These are phyloP conservation scores for Cystofilobasidium capitatum DNA, from an alignment of 768 basidiomycete species.

Conservation along the genomic window DNA sequence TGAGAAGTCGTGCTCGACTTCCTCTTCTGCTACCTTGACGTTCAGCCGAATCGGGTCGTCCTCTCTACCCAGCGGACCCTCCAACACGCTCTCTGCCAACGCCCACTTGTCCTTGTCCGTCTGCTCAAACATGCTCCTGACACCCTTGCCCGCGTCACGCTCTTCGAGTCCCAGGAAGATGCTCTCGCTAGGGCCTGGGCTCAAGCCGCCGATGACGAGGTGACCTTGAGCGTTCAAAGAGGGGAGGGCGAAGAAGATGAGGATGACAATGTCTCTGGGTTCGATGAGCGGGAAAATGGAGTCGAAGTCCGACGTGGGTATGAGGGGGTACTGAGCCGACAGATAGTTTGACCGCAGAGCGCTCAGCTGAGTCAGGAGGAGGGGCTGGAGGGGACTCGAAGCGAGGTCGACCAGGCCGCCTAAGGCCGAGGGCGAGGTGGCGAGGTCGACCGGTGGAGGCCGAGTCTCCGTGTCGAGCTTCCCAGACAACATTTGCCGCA, in stretches of 20 bases:
- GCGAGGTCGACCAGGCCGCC: neutral
- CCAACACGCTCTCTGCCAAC: constrained; percentile 56
- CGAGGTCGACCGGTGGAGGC: constrained; percentile 3
- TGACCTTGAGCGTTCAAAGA: constrained; percentile 55
- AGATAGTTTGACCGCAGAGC: constrained; percentile 42
- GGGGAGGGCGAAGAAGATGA: constrained; percentile 67
- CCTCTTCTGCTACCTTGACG: constrained; percentile 42
- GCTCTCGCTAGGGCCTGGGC: constrained; percentile 61
- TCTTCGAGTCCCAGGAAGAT: constrained; percentile 54
- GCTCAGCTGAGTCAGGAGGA: constrained; percentile 33
- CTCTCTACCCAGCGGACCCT: constrained; percentile 67
- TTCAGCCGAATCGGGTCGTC: constrained; percentile 60
- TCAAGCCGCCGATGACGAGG: constrained; percentile 50
- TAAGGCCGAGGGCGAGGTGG: neutral
- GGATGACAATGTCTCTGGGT: constrained; percentile 59
- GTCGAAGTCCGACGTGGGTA: constrained; percentile 48
- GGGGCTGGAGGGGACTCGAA: neutral
- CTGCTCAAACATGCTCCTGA: constrained; percentile 78
- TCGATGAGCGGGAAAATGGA: constrained; percentile 71
- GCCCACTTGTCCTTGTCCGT: constrained; percentile 63
- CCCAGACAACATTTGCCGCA: constrained; percentile 15
- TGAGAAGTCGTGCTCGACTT: constrained; percentile 54
- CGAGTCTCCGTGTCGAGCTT: neutral
- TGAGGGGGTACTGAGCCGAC: constrained; percentile 41
- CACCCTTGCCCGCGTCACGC: constrained; percentile 46